Base-by-base conservation (phyloP, 345 rosid species). In the Eucalyptus paniculata region DNA sequence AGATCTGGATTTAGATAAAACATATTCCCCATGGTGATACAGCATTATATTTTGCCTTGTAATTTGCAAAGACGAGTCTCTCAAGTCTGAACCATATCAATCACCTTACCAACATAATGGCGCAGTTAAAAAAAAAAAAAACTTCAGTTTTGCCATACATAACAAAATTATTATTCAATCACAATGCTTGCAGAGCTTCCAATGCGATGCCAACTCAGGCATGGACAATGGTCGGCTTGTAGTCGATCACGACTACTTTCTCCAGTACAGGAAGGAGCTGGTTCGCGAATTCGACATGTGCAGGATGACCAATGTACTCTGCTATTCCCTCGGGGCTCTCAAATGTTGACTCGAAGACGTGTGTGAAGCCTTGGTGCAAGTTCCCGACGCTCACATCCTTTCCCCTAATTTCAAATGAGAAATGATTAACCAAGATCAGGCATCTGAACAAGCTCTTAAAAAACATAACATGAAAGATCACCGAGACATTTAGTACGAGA, bases 321-420 rank as follows among this genome's bases (percentile, higher is more conserved):
- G 95, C 95, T 54, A 96, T 49, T 30, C 92, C 98, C 87, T 94
- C 96, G 8, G 90, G 93, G 89, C 94, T 95, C 92, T 96, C 99
- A 85, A 97, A 97, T 19, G 94, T 94, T 42, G 95, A 94, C 88
- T 93, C 94, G 81, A 97, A 96, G 65, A 97, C 88, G 87, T 97
- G 99, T 32, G 97, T 96, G 94, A 93, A 97, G 28, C 98, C 98
- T 90, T 93, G 98, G 54, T 96, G 96, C 94, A 94, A 23, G 88
- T 97, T 96, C 96, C 92, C 97, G 67, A 89, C 81, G 91, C 98
- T 96, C 92, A 97, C 94, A 93, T 96, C 96, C 65, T 88, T 93
- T 15, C 97, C 98, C 99, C 98, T 96, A 91, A 4, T 62, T 30
- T 90, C 45, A 89, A 44, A 47, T 83, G 47, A 37, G 26, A 83